Evolutionary conservation across 345 rosid species (phyloP), one percentile per base, ranked within the genome.

Genomic region (Dipteronia dyeriana): DNA sequence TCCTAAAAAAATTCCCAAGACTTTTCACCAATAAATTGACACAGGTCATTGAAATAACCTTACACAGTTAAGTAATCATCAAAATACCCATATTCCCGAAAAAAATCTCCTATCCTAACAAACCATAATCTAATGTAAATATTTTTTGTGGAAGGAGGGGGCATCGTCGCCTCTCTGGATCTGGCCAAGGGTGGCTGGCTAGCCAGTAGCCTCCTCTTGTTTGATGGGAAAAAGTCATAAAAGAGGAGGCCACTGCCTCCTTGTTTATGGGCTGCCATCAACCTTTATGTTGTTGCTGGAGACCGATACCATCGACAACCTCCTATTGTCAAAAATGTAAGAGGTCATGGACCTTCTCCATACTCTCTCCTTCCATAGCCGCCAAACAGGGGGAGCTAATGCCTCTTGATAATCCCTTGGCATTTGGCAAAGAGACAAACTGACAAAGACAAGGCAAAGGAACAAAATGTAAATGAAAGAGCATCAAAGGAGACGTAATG

Each of bases 331-430:
- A 34, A 34, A 34, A 34, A 34, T 34, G 6, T 34, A 34, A 31
- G 38, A 31, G 38, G 38, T 34, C 6, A 0, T 34, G 38, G 10
- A 11, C 45, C 43, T 41, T 2, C 8, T 41, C 45, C 45, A 41
- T 41, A 41, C 45, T 62, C 66, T 61, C 65, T 61, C 25, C 31
- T 22, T 61, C 65, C 31, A 61, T 61, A 61, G 31, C 65, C 34
- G 16, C 65, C 17, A 23, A 61, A 1, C 0, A 10, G 31, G 14
- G 13, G 10, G 31, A 23, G 65, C 29, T 11, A 61, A 49, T 49
- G 65, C 14, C 31, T 23, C 65, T 61, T 23, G 65, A 61, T 20
- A 61, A 61, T 61, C 29, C 6, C 14, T 23, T 23, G 65, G 65
- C 12, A 61, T 6, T 23, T 23, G 65, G 65, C 12, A 61, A 1